phyloP scores from a whole-genome alignment of 2,329 filamentous ascomycete genomes.

The Falciphora oryzae region DNA sequence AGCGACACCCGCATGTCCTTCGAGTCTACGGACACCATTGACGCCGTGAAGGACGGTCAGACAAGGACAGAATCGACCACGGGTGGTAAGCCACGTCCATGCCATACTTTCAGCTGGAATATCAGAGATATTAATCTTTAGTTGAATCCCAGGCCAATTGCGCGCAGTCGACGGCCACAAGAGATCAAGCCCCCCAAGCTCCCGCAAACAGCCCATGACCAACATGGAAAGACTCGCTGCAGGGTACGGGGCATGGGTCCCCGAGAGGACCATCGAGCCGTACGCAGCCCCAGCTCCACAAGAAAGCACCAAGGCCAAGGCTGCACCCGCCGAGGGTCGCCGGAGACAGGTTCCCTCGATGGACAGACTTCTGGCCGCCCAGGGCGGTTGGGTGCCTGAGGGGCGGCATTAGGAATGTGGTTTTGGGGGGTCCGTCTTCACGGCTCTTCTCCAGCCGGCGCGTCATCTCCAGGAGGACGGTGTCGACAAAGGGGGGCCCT shows the following conservation, averaged over 20 bases:
- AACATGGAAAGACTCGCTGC: not conserved
- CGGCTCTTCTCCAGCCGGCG: too few relatives aligned
- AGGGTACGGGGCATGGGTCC: not conserved
- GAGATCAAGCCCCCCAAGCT: too few relatives aligned
- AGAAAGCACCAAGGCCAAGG: not conserved
- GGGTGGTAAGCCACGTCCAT: not conserved
- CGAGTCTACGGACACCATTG: not conserved
- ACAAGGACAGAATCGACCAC: not conserved
- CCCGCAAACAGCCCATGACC: not conserved
- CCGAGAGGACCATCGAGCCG: not conserved
- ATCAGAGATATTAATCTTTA: not conserved
- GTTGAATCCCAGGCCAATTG: not conserved
- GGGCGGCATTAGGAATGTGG: not conserved
- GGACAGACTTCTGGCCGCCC: not conserved
- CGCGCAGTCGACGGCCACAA: not conserved
- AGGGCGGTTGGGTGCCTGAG: not conserved
- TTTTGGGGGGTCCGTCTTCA: not conserved
- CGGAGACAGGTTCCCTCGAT: not conserved
- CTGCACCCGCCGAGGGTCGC: too few relatives aligned
- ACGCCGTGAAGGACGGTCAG: not conserved
- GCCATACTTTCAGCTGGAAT: not conserved
- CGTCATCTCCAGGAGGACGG: too few relatives aligned
- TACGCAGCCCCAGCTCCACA: not conserved
- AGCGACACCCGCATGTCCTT: not conserved
- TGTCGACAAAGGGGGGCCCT: too few relatives aligned